Evolutionary conservation across 2,329 filamentous ascomycete species (phyloP).

Genomic region (Periconia sp.): DNA sequence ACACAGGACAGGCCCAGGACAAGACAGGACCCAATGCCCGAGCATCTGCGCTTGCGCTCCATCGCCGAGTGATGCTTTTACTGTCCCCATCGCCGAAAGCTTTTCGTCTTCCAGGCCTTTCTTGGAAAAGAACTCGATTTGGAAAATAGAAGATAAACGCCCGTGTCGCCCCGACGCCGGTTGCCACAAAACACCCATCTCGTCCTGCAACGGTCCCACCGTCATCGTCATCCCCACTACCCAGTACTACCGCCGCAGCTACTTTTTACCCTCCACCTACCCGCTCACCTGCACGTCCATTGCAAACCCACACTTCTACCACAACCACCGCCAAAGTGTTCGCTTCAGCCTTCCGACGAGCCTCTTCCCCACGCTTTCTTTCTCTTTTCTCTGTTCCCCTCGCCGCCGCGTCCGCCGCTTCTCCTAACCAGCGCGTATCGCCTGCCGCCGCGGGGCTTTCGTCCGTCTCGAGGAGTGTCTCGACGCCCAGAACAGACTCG

Average conservation of each 20-base stretch:
- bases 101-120: not conserved
- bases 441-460: constrained; percentile 39
- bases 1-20: constrained; percentile 15
- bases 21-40: constrained; percentile 25
- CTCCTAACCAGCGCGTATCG: constrained; percentile 55
- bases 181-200: constrained; percentile 3
- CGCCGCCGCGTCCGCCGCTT: constrained; percentile 69
- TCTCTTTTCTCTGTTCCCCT: constrained; percentile 73
- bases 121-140: not conserved
- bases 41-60: constrained; percentile 13
- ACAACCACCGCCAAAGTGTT: constrained; percentile 79
- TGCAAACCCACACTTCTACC: constrained; percentile 14
- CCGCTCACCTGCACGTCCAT: constrained; percentile 13
- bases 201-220: not conserved
- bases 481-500: constrained; percentile 33
- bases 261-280: not conserved
- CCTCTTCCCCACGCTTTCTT: constrained; percentile 63
- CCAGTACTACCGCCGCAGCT: constrained; percentile 10
- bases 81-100: not conserved
- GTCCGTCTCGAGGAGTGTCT: constrained; percentile 39
- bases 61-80: constrained; percentile 1
- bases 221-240: not conserved
- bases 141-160: constrained; percentile 2
- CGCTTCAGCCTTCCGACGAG: constrained; percentile 76
- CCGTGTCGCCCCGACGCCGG: constrained; percentile 2